These are phyloP conservation scores for Citrus sp. DNA, from an alignment of 345 rosid genomes.

Conservation along the genomic window DNA sequence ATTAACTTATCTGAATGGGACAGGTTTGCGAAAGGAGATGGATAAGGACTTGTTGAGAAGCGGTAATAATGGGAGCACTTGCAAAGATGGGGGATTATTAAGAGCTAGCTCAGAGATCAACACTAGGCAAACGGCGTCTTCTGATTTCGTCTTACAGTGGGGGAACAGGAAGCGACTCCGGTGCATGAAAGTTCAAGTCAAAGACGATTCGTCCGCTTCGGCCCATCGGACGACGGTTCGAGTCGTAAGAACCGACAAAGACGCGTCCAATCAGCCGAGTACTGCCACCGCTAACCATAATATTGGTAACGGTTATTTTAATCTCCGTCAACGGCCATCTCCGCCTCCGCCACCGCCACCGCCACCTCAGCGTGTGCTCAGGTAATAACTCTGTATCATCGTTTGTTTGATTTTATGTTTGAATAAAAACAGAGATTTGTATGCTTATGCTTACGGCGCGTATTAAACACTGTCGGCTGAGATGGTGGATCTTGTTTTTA, in stretches of 20 bases:
- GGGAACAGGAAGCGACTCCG: conserved; percentile 69
- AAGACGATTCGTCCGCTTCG: conserved; percentile 40
- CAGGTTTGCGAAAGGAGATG: conserved; percentile 36
- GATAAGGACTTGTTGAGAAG: conserved; percentile 41
- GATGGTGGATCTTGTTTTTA: neutral
- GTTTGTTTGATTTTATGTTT: neutral
- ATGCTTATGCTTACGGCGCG: neutral
- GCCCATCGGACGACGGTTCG: conserved; percentile 47
- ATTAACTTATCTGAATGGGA: conserved; percentile 18
- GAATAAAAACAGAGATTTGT: neutral
- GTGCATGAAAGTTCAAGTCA: conserved; percentile 69
- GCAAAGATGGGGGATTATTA: conserved; percentile 23
- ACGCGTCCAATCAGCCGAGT: conserved; percentile 27
- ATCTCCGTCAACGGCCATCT: conserved; percentile 55
- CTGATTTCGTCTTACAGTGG: conserved; percentile 69
- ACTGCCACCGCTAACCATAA: neutral
- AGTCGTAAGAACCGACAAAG: conserved; percentile 42
- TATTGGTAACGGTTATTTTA: conserved; percentile 33
- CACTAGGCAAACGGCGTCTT: conserved; percentile 28
- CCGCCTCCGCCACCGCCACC: conserved; percentile 42
- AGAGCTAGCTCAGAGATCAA: conserved; percentile 36
- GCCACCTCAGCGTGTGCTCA: conserved; percentile 52
- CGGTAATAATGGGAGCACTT: conserved; percentile 15
- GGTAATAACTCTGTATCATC: conserved; percentile 27
- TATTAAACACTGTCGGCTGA: neutral